Base-by-base conservation (phyloP, 2,329 filamentous ascomycete species). In the Chaetomium sp. region DNA sequence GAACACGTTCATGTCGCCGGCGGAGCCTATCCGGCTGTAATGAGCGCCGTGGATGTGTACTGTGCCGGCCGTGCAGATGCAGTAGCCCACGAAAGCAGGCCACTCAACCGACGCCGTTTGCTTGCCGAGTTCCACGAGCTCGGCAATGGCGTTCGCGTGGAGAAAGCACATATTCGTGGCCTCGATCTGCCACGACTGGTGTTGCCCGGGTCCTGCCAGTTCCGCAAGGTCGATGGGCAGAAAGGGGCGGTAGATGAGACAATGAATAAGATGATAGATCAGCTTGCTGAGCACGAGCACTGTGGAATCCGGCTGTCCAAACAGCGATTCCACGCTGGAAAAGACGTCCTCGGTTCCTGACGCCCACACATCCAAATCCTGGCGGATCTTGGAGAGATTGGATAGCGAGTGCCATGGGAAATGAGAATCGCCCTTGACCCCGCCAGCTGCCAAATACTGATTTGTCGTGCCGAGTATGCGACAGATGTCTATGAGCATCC, bases 151-250 rank as follows among this genome's bases (percentile, higher is more conserved):
- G 72, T 96, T 96, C 6, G 92, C 92, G 70, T 96, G 92, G 21
- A 93, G 79, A 74, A 87, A 95, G 76, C 92, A 96, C 74, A 94
- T 83, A 72, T 95, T 94, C 0, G 92, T 96, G 0, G 92, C 91
- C 74, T 96, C 91, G 56, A 96, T 94, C 74, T 96, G 92, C 92
- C 92, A 96, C 31, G 91, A 93, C 74, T 96, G 92, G 70, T 96
- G 91, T 72, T 96, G 92, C 1, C 90, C 90, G 0, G 86, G 89
- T 16, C 90, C 90, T 13, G 90, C 86, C 7, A 96, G 84, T 74
- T 96, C 92, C 27, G 89, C 86, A 3, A 96, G 81, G 74, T 96
- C 90, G 67, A 96, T 90, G 0, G 92, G 92, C 6, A 96, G 81
- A 75, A 96, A 96, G 0, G 92, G 92, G 19, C 92, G 86, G 73